Evolutionary conservation across 176 grass and related monocot genomes (phyloP).

Genomic region (Rhynchospora breviuscula): DNA sequence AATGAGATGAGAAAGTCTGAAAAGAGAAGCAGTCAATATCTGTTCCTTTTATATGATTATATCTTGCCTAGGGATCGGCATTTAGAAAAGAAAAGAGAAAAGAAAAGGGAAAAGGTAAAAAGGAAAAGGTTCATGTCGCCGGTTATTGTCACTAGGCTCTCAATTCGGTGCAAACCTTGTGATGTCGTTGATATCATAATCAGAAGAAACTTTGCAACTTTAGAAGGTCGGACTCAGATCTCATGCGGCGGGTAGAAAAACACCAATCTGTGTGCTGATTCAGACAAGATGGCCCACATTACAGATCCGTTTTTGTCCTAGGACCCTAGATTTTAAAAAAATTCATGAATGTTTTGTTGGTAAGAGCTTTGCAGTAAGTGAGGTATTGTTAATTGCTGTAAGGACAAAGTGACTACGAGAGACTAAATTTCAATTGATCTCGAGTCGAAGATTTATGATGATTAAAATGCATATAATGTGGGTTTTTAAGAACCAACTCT

Average conservation of each 20-base stretch:
- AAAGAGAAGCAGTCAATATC: constrained; percentile 24
- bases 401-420: too few species aligned
- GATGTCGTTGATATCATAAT: neutral
- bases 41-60: constrained; percentile 6
- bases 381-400: too few species aligned
- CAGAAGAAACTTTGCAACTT: neutral
- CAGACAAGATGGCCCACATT: neutral
- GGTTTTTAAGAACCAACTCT: too few species aligned
- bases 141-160: constrained; percentile 52
- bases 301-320: too few species aligned
- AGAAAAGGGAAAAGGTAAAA: constrained; percentile 44
- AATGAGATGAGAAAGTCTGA: neutral
- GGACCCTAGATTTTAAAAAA: too few species aligned
- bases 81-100: constrained; percentile 40
- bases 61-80: constrained; percentile 53
- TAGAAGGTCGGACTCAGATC: neutral
- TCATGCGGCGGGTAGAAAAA: neutral
- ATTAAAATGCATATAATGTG: too few species aligned
- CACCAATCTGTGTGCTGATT: neutral
- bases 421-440: too few species aligned
- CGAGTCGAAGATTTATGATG: too few species aligned
- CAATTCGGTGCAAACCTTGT: constrained; percentile 19
- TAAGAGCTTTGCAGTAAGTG: too few species aligned
- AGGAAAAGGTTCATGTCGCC: constrained; percentile 44
- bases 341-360: too few species aligned